phyloP scores from a whole-genome alignment of 805 yeast genomes.

The Yarrowia yakushimensis region DNA sequence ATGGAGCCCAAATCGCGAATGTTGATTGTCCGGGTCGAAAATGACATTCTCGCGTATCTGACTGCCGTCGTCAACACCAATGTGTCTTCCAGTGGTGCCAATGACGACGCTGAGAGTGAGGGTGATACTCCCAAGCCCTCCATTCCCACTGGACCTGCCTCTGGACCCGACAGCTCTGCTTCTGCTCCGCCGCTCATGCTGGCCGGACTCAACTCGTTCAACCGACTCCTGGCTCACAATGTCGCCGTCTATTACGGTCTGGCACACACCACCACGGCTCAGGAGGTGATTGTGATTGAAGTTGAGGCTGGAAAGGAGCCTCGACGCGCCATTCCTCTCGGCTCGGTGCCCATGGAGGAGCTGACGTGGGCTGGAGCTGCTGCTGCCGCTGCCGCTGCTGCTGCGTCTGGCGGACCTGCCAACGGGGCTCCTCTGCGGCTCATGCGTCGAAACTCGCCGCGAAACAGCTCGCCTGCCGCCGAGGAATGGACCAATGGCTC shows the following conservation, averaged over 20 bases:
- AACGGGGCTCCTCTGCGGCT: slow-evolving; percentile 7
- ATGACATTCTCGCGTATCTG: slow-evolving; percentile 9
- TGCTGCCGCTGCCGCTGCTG: slow-evolving; percentile 4
- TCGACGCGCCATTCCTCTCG: slow-evolving; percentile 10
- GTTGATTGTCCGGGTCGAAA: background rate
- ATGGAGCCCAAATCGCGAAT: slow-evolving; percentile 13
- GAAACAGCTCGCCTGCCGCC: slow-evolving; percentile 9
- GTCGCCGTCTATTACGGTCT: slow-evolving; percentile 63
- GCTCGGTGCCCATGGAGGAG: slow-evolving; percentile 4
- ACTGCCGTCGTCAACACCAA: background rate
- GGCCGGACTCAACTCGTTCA: slow-evolving; percentile 54
- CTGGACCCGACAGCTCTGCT: background rate
- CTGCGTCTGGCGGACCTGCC: background rate
- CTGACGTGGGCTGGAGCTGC: slow-evolving; percentile 19
- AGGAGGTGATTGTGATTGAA: slow-evolving; percentile 45
- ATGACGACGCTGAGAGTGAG: background rate
- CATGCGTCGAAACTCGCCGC: slow-evolving; percentile 21
- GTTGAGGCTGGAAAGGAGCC: background rate
- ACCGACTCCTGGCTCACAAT: slow-evolving; percentile 64
- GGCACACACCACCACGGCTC: slow-evolving; percentile 51
- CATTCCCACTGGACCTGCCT: background rate
- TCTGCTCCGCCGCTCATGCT: slow-evolving; percentile 3
- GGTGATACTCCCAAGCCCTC: background rate
- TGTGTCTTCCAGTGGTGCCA: background rate
- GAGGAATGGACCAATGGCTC: background rate